phyloP scores from a whole-genome alignment of 768 basidiomycete species.

The Hericium erinaceus region DNA sequence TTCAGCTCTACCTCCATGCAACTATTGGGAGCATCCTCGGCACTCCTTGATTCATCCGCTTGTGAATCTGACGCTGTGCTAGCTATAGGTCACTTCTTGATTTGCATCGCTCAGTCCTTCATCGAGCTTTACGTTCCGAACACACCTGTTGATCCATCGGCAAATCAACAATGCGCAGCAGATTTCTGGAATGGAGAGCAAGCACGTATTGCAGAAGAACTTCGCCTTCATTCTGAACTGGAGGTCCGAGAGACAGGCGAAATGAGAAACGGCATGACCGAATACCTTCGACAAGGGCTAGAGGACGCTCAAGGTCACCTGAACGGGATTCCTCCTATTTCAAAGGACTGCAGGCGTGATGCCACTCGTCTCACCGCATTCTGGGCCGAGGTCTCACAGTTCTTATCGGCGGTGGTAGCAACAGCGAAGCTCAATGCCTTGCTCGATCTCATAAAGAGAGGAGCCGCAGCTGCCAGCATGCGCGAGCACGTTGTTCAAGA shows the following conservation, averaged over 20 bases:
- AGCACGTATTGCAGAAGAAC: constrained; percentile 34
- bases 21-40: neutral
- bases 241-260: constrained; percentile 54
- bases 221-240: constrained; percentile 42
- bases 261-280: constrained; percentile 35
- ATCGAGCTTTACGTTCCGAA: constrained; percentile 74
- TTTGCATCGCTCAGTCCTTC: constrained; percentile 49
- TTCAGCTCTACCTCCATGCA: constrained; percentile 1
- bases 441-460: constrained; percentile 24
- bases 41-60: neutral
- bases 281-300: constrained; percentile 32
- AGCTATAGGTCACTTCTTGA: constrained; percentile 41
- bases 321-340: constrained; percentile 19
- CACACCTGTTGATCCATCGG: constrained; percentile 79
- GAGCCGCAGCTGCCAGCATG: constrained; percentile 29
- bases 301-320: constrained; percentile 23
- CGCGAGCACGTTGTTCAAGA: constrained; percentile 72
- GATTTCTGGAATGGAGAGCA: constrained; percentile 36
- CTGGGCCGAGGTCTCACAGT: constrained; percentile 73
- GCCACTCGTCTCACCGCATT: constrained; percentile 47
- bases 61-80: constrained; percentile 2
- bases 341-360: constrained; percentile 26
- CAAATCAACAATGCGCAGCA: constrained; percentile 39
- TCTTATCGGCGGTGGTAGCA: constrained; percentile 49
- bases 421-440: constrained; percentile 43